These are phyloP conservation scores for Boletus insuetus DNA, from an alignment of 768 basidiomycete species.

Conservation along the genomic window DNA sequence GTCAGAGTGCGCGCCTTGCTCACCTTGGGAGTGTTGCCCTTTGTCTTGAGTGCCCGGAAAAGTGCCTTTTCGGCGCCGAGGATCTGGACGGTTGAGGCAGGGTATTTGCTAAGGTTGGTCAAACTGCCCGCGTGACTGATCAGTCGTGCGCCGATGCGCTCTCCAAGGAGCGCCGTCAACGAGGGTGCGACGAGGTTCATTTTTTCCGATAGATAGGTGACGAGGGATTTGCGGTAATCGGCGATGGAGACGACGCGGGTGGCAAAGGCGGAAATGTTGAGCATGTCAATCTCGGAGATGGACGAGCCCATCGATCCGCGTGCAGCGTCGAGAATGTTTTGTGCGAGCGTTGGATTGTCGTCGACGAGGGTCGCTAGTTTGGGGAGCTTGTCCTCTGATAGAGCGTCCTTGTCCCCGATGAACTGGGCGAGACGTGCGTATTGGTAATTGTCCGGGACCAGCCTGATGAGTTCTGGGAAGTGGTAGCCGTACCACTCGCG, in stretches of 20 bases:
- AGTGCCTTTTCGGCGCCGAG: constrained; percentile 97
- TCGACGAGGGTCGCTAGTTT: constrained; percentile 78
- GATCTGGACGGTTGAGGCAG: constrained; percentile 97
- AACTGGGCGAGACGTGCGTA: constrained; percentile 85
- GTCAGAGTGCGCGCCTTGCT: neutral
- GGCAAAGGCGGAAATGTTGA: constrained; percentile 93
- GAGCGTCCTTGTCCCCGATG: constrained; percentile 84
- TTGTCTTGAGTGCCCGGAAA: constrained; percentile 96
- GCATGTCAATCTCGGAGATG: constrained; percentile 88
- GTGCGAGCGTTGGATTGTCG: constrained; percentile 81
- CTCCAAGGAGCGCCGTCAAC: constrained; percentile 85
- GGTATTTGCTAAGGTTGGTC: constrained; percentile 97
- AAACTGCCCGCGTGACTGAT: constrained; percentile 96
- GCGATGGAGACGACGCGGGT: constrained; percentile 86
- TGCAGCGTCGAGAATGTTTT: constrained; percentile 93
- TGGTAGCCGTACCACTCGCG: constrained; percentile 99
- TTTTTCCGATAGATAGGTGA: constrained; percentile 88
- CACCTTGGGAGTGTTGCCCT: constrained; percentile 97
- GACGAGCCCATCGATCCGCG: constrained; percentile 92
- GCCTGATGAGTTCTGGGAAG: constrained; percentile 92
- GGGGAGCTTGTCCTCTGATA: constrained; percentile 76
- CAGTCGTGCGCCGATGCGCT: constrained; percentile 87
- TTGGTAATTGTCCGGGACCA: constrained; percentile 92
- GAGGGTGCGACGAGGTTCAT: constrained; percentile 98
- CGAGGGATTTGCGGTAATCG: constrained; percentile 89